phyloP scores from a whole-genome alignment of 352 stramenopile species.

The Pilasporangium apinafurcum region DNA sequence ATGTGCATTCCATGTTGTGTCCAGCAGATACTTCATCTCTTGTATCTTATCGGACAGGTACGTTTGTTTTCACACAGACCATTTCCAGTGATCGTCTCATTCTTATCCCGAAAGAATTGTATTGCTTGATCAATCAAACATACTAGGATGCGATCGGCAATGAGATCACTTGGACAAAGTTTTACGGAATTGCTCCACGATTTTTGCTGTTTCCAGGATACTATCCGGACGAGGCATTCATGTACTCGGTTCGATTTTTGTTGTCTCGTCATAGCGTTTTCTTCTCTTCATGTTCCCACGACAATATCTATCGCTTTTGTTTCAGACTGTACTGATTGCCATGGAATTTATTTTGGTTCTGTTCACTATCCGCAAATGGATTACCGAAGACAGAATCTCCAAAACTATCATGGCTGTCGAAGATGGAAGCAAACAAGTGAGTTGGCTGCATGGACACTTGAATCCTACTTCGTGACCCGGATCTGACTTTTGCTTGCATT shows the following conservation, averaged over 20 bases:
- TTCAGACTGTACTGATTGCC: slow-evolving; percentile 36
- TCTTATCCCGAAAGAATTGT: background rate
- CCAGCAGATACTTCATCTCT: slow-evolving; percentile 49
- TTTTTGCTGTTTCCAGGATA: slow-evolving; percentile 65
- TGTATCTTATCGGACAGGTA: slow-evolving; percentile 19
- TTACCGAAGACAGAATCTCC: slow-evolving; percentile 53
- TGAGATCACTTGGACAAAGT: slow-evolving; percentile 22
- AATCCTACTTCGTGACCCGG: no score
- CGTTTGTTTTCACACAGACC: slow-evolving; percentile 1
- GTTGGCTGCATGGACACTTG: background rate
- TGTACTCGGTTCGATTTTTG: slow-evolving; percentile 33
- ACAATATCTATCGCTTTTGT: slow-evolving; percentile 1
- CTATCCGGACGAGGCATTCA: slow-evolving; percentile 31
- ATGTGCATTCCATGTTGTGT: slow-evolving; percentile 43
- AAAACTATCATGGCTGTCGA: slow-evolving; percentile 56
- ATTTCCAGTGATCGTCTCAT: background rate
- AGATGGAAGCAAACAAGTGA: slow-evolving; percentile 28
- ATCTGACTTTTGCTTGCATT: no score
- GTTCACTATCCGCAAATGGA: slow-evolving; percentile 63
- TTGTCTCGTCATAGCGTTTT: background rate
- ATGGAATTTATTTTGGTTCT: slow-evolving; percentile 49
- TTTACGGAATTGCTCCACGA: slow-evolving; percentile 35
- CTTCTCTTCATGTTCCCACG: background rate
- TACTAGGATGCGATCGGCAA: no score
- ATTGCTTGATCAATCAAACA: slow-evolving; percentile 4